A percentile compares a stretch with the other conserved stretches of the same genome.
These are phyloP conservation scores for Zygotorulaspora sp. DNA, from an alignment of 805 yeast species.

Conservation along the genomic window DNA sequence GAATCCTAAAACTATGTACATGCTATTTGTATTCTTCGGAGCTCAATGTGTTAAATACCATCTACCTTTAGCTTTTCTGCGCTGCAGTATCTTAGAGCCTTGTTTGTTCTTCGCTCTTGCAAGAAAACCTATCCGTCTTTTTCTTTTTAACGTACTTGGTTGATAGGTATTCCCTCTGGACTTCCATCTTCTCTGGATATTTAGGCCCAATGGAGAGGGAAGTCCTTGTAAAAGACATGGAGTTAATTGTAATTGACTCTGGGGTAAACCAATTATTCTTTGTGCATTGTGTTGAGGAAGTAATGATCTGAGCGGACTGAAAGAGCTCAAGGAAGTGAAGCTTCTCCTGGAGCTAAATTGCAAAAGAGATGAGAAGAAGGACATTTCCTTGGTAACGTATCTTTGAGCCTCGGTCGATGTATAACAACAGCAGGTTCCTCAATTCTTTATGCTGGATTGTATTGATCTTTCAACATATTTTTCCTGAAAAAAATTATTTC, in stretches of 20 bases:
- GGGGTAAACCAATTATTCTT: constrained; percentile 7
- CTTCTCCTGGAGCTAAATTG: constrained; percentile 16
- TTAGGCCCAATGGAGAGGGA: constrained; percentile 15
- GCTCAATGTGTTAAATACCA: constrained; percentile 81
- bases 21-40: not conserved
- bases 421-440: too few species aligned
- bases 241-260: constrained; percentile 14
- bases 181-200: constrained; percentile 55
- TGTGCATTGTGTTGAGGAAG: constrained; percentile 9
- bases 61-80: constrained; percentile 84
- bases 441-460: too few species aligned
- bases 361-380: constrained; percentile 11
- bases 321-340: constrained; percentile 16
- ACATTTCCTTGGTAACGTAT: too few species aligned
- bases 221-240: constrained; percentile 1
- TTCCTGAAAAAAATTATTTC: not conserved
- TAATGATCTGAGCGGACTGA: constrained; percentile 19
- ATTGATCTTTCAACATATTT: too few species aligned
- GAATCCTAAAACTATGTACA: constrained; percentile 1
- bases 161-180: constrained; percentile 93
- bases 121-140: constrained; percentile 84
- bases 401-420: too few species aligned
- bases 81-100: constrained; percentile 72
- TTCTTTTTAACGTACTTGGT: constrained; percentile 86
- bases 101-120: constrained; percentile 70